Evolutionary conservation across 148 eudicot species (phyloP), one percentile per base, ranked within the genome.

Genomic region (Cornus controversa): DNA sequence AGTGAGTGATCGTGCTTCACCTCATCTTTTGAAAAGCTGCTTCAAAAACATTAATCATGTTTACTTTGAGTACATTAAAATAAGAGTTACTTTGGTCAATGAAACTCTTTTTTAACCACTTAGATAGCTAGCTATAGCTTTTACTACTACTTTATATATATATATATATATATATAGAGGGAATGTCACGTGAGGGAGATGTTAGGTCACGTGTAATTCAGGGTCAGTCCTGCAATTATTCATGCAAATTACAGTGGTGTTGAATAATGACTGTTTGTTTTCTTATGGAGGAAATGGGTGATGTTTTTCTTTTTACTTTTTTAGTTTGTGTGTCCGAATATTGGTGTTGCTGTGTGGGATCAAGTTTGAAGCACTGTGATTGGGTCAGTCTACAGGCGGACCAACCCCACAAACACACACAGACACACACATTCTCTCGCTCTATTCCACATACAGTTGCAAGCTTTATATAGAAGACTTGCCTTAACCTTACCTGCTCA

Each of bases 401-500:
- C 20, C 16, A 67, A 58, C 26, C 45, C 8, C 45, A 40, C 10
- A 40, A 40, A 40, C 45, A 40, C 45, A 40, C 45, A 4, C 7
- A 40, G 8, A 40, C 64, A 53, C 68, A 37, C 62, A 31, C 45
- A 67, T 37, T 73, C 63, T 67, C 25, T 37, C 23, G 53, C 29
- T 25, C 31, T 69, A 31, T 31, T 31, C 34, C 34, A 31, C n/a
- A 31, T 31, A 31, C 47, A 23, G 47, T 24, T 28, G 6, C 10
- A 69, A 65, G 60, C 80, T 76, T 71, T 76, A 54, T 71, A 71
- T 76, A 29, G 45, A 81, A 81, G 78, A 81, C 80, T 77, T 66
- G 62, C 69, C 78, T 82, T 81, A 78, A 78, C 84, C 74, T 73
- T 77, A 82, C 81, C 84, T 77, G 73, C 81, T 60, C 75, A 74